A percentile compares a stretch with the other conserved stretches of the same genome.
These are phyloP conservation scores for Echites panduratus DNA, from an alignment of 257 asterid genomes.

Conservation along the genomic window DNA sequence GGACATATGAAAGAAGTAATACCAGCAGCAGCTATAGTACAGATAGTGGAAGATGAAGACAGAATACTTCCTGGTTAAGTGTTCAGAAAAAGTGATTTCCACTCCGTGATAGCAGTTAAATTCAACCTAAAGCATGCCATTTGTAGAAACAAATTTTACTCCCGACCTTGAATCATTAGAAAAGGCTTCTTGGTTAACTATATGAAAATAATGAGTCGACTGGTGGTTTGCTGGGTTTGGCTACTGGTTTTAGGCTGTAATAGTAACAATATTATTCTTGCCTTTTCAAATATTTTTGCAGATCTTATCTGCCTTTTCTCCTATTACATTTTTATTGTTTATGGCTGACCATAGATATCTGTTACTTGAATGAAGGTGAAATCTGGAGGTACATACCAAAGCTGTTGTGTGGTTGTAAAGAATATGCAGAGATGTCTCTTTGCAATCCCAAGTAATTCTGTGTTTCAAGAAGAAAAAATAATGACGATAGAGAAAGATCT, in stretches of 20 bases:
- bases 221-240: background rate
- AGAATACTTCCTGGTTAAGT: background rate
- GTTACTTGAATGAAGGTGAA: slow-evolving; percentile 53
- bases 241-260: background rate
- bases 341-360: slow-evolving; percentile 23
- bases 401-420: slow-evolving; percentile 87
- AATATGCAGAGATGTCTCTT: slow-evolving; percentile 83
- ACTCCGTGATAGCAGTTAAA: background rate
- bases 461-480: slow-evolving; percentile 37
- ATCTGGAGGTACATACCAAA: slow-evolving; percentile 63
- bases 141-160: background rate
- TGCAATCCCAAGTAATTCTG: slow-evolving; percentile 70
- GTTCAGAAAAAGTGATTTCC: background rate
- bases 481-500: slow-evolving; percentile 53
- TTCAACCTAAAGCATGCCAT: background rate
- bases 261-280: background rate
- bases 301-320: background rate
- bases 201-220: background rate
- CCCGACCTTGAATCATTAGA: background rate
- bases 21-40: background rate
- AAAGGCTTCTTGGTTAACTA: background rate
- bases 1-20: background rate
- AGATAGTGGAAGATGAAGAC: background rate
- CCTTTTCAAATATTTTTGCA: background rate
- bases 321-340: background rate